phyloP scores from a whole-genome alignment of 352 stramenopile species.

The Thraustochytrium sp. region DNA sequence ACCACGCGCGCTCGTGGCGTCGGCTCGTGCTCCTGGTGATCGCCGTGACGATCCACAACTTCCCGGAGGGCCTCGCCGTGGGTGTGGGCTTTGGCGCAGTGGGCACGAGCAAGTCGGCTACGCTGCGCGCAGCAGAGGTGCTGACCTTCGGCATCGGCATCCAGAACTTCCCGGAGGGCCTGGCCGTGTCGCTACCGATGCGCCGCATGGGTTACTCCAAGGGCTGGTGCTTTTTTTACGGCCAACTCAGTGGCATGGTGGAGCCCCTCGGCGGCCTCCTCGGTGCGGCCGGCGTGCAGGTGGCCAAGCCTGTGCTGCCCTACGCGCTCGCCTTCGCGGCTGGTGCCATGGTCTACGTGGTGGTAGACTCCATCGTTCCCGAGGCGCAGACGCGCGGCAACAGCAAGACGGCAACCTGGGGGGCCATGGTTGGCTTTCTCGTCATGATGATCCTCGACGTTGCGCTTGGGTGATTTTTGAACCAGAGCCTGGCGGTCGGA shows the following conservation, averaged over 20 bases:
- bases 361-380: slow-evolving; percentile 80
- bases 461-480: slow-evolving; percentile 2
- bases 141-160: slow-evolving; percentile 76
- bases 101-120: slow-evolving; percentile 68
- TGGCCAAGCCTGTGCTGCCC: slow-evolving; percentile 74
- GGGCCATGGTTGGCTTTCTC: slow-evolving; percentile 76
- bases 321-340: slow-evolving; percentile 81
- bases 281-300: slow-evolving; percentile 69
- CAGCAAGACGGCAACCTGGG: slow-evolving; percentile 73
- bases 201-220: slow-evolving; percentile 70
- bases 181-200: slow-evolving; percentile 77
- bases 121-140: slow-evolving; percentile 70
- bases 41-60: slow-evolving; percentile 79
- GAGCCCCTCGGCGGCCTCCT: slow-evolving; percentile 75
- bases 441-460: slow-evolving; percentile 72
- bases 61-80: slow-evolving; percentile 77
- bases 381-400: slow-evolving; percentile 75
- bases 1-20: slow-evolving; percentile 32
- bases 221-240: slow-evolving; percentile 76
- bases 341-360: slow-evolving; percentile 82
- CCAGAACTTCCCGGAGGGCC: slow-evolving; percentile 79
- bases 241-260: slow-evolving; percentile 76
- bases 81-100: slow-evolving; percentile 71
- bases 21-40: slow-evolving; percentile 75
- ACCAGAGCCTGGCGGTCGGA: too few species aligned